These are phyloP conservation scores for Davidsoniella virescens DNA, from an alignment of 2,329 filamentous ascomycete genomes.

Conservation along the genomic window DNA sequence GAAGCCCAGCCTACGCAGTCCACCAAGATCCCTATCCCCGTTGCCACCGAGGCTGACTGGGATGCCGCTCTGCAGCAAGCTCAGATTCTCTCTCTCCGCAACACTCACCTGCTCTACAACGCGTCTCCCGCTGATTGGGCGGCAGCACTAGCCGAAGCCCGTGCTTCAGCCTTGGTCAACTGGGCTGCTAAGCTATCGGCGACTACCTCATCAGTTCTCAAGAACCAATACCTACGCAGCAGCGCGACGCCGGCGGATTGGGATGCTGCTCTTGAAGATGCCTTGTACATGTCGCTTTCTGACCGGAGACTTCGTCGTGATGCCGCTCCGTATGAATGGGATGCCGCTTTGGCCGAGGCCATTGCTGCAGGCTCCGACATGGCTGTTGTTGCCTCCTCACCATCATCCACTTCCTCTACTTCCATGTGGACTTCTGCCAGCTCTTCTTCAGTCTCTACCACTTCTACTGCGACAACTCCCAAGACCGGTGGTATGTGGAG, in stretches of 20 bases:
- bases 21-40: neutral
- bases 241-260: slow-evolving; percentile 18
- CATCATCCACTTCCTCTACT: neutral
- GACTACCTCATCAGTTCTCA: slow-evolving; percentile 1
- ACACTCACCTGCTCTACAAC: neutral
- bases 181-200: slow-evolving; percentile 11
- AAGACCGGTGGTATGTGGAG: no score
- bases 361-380: slow-evolving; percentile 16
- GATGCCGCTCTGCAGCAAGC: slow-evolving; percentile 22
- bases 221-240: slow-evolving; percentile 11
- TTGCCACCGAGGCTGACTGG: slow-evolving; percentile 21
- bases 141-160: slow-evolving; percentile 3
- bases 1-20: no score
- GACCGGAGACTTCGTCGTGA: neutral
- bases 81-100: neutral
- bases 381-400: neutral
- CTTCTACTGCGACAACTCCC: no score
- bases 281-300: neutral
- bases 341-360: slow-evolving; percentile 24
- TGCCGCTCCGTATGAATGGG: slow-evolving; percentile 22
- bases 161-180: slow-evolving; percentile 1
- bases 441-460: neutral
- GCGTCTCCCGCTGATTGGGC: slow-evolving; percentile 11
- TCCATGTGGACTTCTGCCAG: neutral
- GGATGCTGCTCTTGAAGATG: slow-evolving; percentile 1